These are phyloP conservation scores for Dictyostelium citrinum DNA, from an alignment of 78 protist species.

Conservation along the genomic window DNA sequence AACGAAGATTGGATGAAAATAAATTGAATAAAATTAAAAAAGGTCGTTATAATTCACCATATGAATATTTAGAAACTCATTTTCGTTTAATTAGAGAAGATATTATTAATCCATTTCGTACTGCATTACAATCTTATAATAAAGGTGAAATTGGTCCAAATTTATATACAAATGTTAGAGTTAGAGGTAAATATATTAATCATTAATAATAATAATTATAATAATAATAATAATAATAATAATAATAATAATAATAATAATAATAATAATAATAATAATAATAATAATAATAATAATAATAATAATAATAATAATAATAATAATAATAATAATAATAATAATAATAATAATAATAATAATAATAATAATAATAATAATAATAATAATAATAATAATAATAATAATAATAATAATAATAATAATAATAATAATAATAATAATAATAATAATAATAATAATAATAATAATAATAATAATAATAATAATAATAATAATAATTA, in stretches of 20 bases:
- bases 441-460: no score
- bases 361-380: neutral
- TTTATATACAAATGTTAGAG: conserved; percentile 11
- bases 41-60: neutral
- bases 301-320: neutral
- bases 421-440: no score
- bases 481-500: neutral
- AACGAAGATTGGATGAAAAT: neutral
- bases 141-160: neutral
- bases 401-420: no score
- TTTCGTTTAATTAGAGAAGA: conserved; percentile 69
- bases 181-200: neutral
- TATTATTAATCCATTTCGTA: conserved; percentile 39
- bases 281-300: neutral
- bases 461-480: no score
- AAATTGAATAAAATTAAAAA: neutral
- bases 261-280: neutral
- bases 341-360: neutral
- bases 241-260: neutral
- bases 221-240: neutral
- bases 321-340: neutral
- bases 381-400: no score
- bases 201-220: no score
- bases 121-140: neutral
- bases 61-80: conserved; percentile 66